Conservation (phyloP, 345 rosid species). For the Bruguiera sexangula region DNA sequence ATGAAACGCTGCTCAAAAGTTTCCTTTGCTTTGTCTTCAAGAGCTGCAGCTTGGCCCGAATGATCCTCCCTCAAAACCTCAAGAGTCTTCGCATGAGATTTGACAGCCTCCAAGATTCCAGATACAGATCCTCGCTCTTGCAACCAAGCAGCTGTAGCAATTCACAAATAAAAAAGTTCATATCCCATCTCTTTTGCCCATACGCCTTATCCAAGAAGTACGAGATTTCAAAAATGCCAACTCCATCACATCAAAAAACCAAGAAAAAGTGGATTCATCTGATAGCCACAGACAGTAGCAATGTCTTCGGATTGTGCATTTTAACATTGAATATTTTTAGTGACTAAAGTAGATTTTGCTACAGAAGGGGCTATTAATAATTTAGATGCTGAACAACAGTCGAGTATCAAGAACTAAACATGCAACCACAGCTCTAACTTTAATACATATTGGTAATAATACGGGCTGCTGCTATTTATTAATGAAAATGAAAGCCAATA, state of each 20-base stretch:
- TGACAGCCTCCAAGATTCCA: slow-evolving; percentile 50
- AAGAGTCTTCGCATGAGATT: slow-evolving; percentile 47
- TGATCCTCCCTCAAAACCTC: slow-evolving; percentile 56
- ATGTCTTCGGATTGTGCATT: no score
- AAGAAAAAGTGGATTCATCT: no score
- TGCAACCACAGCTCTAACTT: no score
- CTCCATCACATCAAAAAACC: not conserved
- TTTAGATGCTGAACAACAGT: no score
- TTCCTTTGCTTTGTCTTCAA: slow-evolving; percentile 59
- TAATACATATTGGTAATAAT: no score
- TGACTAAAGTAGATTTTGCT: no score
- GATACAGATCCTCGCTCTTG: slow-evolving; percentile 53
- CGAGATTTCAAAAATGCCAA: not conserved
- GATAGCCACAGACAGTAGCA: no score
- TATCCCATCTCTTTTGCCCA: not conserved
- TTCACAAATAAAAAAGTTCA: not conserved
- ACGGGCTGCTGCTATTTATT: not conserved
- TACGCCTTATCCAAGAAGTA: not conserved
- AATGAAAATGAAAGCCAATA: not conserved
- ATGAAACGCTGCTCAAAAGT: slow-evolving; percentile 65
- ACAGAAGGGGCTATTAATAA: no score
- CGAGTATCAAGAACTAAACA: no score
- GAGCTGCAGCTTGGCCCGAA: slow-evolving; percentile 49
- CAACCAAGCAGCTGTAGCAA: slow-evolving; percentile 57
- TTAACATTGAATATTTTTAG: no score